phyloP scores from a whole-genome alignment of 1,284 basidiomycete genomes.

The Hypsizygus ulmarius region DNA sequence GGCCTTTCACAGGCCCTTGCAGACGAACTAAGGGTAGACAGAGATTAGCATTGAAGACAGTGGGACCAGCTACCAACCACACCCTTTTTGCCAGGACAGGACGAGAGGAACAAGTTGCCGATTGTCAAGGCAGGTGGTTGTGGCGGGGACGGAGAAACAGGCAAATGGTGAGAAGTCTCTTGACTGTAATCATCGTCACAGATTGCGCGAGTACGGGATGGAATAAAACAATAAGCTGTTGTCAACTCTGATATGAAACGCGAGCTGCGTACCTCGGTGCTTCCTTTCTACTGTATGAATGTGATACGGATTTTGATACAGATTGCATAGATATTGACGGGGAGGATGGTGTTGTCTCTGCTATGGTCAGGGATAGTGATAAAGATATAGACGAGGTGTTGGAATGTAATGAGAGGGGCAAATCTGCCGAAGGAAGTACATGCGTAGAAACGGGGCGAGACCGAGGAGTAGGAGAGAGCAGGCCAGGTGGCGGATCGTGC shows the following conservation, averaged over 20 bases:
- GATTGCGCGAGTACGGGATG: not conserved
- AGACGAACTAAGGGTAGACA: slow-evolving; percentile 64
- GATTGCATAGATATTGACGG: not conserved
- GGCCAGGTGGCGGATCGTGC: not conserved
- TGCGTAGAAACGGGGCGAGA: slow-evolving; percentile 10
- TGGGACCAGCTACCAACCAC: not conserved
- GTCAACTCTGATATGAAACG: not conserved
- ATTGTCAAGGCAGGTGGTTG: slow-evolving; percentile 36
- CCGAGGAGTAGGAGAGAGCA: no score
- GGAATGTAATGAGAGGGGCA: slow-evolving; percentile 17
- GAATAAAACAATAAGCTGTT: not conserved
- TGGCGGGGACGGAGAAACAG: slow-evolving; percentile 12
- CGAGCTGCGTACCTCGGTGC: slow-evolving; percentile 4
- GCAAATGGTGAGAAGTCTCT: slow-evolving; percentile 1
- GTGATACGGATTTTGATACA: not conserved
- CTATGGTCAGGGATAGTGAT: slow-evolving; percentile 25
- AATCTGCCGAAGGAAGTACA: slow-evolving; percentile 11
- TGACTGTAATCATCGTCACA: not conserved
- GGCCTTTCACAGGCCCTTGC: slow-evolving; percentile 76
- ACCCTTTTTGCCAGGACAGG: slow-evolving; percentile 95
- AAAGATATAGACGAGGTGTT: slow-evolving; percentile 27
- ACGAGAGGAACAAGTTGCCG: slow-evolving; percentile 90
- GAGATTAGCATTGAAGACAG: not conserved
- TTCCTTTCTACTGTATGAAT: slow-evolving; percentile 1
- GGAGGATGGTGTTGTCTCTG: slow-evolving; percentile 7